Base-by-base conservation (phyloP, 495 filamentous ascomycete genomes). In the Penicillium egyptiacum region DNA sequence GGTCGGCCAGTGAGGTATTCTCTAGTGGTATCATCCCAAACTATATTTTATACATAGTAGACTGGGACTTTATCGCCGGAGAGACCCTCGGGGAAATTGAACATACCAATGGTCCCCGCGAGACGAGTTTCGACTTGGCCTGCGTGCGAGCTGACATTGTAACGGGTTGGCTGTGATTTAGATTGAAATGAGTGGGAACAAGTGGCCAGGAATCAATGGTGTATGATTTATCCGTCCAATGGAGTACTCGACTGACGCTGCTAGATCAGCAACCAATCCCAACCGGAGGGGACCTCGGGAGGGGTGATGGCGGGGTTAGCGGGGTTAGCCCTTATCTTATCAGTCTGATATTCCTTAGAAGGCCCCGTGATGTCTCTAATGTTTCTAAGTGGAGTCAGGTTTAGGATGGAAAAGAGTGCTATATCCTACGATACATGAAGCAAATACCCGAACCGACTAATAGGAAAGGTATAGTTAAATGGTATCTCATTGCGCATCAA, bases 51-150 rank as follows among this genome's bases (percentile, higher is more conserved):
- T 28, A 28, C n/a, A 33, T 50, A 26, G 17, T 30, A 50, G 9
- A 51, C 14, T 57, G 12, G 48, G 23, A 5, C 5, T 19, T 46
- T 12, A 28, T 58, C 61, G 60, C 74, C 61, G 70, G 56, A 31
- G 12, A 19, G 26, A 25, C n/a, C 5, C 35, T 11, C 16, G 5
- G 16, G 3, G 16, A 39, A n/a, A 17, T 9, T 17, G 3, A 39
- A 39, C 66, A 12, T 66, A 81, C 80, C 68, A 83, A 65, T 47
- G 79, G 80, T 35, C 72, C 71, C 37, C 68, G 76, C n/a, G 77
- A 78, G 28, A 83, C 46, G 51, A 81, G 65, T 56, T 81, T 82
- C 40, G 81, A 72, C 14, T 68, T 55, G 39, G 58, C 53, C 25
- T 67, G 46, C n/a, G 44, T 50, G 33, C 53, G 64, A 19, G 74